These are phyloP conservation scores for Cercospora citrullina DNA, from an alignment of 2,329 filamentous ascomycete genomes.

Conservation along the genomic window DNA sequence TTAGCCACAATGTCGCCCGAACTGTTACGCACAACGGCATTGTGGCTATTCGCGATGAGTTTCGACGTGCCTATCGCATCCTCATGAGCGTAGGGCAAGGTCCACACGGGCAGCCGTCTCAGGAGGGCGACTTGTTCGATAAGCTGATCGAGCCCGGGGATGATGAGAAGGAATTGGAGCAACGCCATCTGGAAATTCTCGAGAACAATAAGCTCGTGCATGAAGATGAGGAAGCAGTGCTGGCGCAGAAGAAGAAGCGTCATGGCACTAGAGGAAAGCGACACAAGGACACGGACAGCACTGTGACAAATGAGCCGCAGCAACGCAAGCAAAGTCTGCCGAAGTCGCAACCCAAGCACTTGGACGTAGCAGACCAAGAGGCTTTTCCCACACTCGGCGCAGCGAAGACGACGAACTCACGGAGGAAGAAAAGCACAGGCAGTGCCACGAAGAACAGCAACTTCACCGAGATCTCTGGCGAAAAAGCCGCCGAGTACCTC, in stretches of 20 bases:
- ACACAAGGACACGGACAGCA: not conserved
- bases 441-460: constrained; percentile 19
- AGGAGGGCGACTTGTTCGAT: constrained; percentile 23
- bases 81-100: constrained; percentile 56
- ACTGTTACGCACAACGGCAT: constrained; percentile 84
- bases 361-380: constrained; percentile 30
- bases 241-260: constrained; percentile 7
- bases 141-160: constrained; percentile 22
- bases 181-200: constrained; percentile 14
- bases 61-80: constrained; percentile 75
- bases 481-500: constrained; percentile 30
- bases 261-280: not conserved
- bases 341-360: constrained; percentile 3
- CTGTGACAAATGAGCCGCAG: not conserved
- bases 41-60: constrained; percentile 79
- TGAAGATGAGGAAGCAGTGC: constrained; percentile 1
- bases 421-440: constrained; percentile 23
- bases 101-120: constrained; percentile 33
- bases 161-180: constrained; percentile 6
- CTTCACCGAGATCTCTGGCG: constrained; percentile 31
- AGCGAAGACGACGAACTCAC: constrained; percentile 14
- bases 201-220: constrained; percentile 10
- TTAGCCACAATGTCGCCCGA: constrained; percentile 82
- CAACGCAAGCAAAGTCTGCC: constrained; percentile 9
- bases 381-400: constrained; percentile 34